phyloP scores from a whole-genome alignment of 192 early-diverging fungal species.

The Physocladia obscura region DNA sequence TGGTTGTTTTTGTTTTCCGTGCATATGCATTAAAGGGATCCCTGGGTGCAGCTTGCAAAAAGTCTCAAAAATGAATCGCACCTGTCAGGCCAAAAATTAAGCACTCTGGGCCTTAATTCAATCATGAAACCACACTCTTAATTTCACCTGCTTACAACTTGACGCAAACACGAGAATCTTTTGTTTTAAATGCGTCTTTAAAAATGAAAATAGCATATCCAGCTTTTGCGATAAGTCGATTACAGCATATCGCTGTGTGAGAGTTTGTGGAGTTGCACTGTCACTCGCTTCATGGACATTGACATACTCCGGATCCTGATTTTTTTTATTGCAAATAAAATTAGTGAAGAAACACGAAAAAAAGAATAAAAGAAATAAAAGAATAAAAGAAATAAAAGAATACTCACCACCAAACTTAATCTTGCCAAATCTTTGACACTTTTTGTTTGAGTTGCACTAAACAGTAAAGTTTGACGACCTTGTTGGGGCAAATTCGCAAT shows the following conservation, averaged over 20 bases:
- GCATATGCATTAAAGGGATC: conserved; percentile 83
- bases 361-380: neutral
- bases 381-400: neutral
- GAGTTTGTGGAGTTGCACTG: conserved; percentile 75
- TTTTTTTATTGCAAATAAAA: neutral
- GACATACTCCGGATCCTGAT: conserved; percentile 85
- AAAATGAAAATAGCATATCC: conserved; percentile 93
- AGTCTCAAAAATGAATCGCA: conserved; percentile 88
- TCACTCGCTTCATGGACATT: conserved; percentile 86
- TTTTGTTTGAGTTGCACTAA: conserved; percentile 97
- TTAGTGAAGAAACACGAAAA: neutral
- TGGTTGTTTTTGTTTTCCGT: conserved; percentile 96
- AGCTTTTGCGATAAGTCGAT: conserved; percentile 84
- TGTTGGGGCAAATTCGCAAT: conserved; percentile 79
- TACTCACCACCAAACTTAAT: conserved; percentile 69
- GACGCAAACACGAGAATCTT: conserved; percentile 94
- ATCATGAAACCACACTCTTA: no score
- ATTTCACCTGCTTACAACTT: conserved; percentile 93
- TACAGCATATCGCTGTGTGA: conserved; percentile 85
- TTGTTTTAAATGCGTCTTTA: conserved; percentile 84
- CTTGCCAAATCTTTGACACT: conserved; percentile 92
- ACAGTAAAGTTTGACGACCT: conserved; percentile 85
- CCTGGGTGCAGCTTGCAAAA: conserved; percentile 96
- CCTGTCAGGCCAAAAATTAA: conserved; percentile 23
- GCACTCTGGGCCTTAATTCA: neutral